Base-by-base conservation (phyloP, 805 yeast species). In the Starmerella riodocensis region DNA sequence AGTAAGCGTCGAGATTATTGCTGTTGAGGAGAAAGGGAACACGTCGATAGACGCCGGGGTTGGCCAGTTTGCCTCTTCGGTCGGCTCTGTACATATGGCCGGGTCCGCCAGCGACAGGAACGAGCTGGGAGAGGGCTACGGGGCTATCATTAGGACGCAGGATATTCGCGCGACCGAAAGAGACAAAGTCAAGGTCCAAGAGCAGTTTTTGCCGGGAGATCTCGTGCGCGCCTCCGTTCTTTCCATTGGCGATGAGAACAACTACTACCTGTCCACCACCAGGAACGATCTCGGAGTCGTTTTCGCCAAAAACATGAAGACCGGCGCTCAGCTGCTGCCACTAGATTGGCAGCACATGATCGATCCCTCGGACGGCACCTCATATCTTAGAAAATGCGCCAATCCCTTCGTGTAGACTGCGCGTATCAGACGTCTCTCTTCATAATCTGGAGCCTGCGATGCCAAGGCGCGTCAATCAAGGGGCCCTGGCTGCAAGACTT, bases 261-360 rank as follows among this genome's bases (percentile, higher is more conserved):
- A 83, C 56, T 91, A 86, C 56, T 91, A 86, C 57, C 64, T 91
- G 46, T 71, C 84, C 6, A 91, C 98, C 0, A 93, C 95, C 2
- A 67, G 78, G 46, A 84, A 88, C 57, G 94, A 88, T 53, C 63
- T 88, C 29, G 99, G 99, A 3, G 98, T 91, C 4, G 77, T 91
- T 1, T 81, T 86, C 58, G 96, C 97, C 4, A 74, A 70, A 45
- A 70, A 59, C 17, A 78, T 76, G 14, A 74, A 75, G 3, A 64
- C 69, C 9, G 94, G 94, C 2, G 75, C 73, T 27, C 60, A 75
- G 40, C 74, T 91, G 83, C 78, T 76, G 51, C 93, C 98, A 2
- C 61, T 84, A 31, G 97, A 91, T 60, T 91, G 97, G 96, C 86
- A 84, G 60, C 80, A 84, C 11, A 91, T 93, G 97, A 69, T 78